A percentile compares a stretch with the other conserved stretches of the same genome.
These are phyloP conservation scores for Leishmania mexicana DNA, from an alignment of 208 protist species.

Conservation along the genomic window DNA sequence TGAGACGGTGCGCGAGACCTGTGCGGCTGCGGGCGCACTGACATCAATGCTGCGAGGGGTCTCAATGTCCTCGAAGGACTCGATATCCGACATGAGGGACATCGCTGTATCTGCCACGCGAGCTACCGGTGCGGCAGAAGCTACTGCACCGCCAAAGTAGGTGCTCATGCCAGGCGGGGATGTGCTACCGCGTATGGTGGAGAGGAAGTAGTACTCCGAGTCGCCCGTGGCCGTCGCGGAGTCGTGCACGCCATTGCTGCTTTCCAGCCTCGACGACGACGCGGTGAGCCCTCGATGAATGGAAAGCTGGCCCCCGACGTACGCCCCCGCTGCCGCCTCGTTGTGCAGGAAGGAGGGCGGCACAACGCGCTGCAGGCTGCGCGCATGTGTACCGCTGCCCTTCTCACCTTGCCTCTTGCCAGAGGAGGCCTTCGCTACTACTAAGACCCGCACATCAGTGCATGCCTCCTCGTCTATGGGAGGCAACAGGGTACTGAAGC, in stretches of 20 bases:
- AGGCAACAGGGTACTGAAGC: slow-evolving; percentile 14
- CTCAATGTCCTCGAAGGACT: not conserved
- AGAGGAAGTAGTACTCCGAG: slow-evolving; percentile 8
- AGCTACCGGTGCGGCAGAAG: not conserved
- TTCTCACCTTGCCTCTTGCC: not conserved
- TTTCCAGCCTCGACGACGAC: not conserved
- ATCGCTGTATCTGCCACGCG: not conserved
- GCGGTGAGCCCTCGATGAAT: not conserved
- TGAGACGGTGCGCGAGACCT: not conserved
- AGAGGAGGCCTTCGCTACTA: too few species aligned
- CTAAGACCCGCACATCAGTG: not conserved
- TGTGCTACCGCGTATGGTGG: slow-evolving; percentile 7
- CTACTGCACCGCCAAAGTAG: slow-evolving; percentile 8
- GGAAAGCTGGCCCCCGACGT: not conserved
- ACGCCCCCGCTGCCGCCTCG: not conserved
- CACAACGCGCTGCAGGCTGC: not conserved
- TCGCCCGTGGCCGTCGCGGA: not conserved
- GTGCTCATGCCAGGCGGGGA: slow-evolving; percentile 18
- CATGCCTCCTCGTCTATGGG: not conserved
- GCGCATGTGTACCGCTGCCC: not conserved
- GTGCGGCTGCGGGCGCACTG: not conserved
- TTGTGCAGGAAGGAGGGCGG: not conserved
- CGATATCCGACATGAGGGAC: not conserved
- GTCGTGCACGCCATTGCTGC: not conserved
- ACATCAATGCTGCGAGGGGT: not conserved